Conservation (phyloP, 2,329 filamentous ascomycete species). For the Talaromyces sp. region DNA sequence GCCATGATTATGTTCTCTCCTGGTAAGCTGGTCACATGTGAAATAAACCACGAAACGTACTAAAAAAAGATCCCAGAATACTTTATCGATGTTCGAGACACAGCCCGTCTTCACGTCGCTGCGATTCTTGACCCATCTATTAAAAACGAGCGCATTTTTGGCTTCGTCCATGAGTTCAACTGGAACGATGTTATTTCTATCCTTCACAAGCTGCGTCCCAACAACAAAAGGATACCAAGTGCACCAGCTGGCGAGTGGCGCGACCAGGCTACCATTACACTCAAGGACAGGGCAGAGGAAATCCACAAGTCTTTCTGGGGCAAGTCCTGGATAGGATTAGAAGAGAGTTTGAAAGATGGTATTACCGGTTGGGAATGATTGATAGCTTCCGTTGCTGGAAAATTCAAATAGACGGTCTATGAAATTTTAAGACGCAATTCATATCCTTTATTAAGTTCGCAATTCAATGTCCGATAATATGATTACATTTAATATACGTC, state of each 20-base stretch:
- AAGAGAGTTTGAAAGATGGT: not conserved
- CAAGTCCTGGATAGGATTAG: not conserved
- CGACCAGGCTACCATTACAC: not conserved
- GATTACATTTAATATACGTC: too few species aligned
- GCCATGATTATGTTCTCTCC: not conserved
- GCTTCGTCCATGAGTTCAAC: slow-evolving; percentile 42
- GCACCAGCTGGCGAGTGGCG: not conserved
- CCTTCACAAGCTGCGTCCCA: slow-evolving; percentile 30
- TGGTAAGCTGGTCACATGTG: not conserved
- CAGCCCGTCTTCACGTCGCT: slow-evolving; percentile 47
- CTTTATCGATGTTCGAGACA: slow-evolving; percentile 42
- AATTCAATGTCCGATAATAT: too few species aligned
- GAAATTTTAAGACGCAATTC: too few species aligned
- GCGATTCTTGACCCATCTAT: slow-evolving; percentile 43
- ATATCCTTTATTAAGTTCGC: too few species aligned
- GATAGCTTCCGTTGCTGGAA: too few species aligned
- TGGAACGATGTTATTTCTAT: slow-evolving; percentile 17
- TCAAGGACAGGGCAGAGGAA: not conserved
- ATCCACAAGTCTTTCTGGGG: not conserved
- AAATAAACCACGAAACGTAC: not conserved
- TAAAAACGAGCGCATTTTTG: slow-evolving; percentile 47
- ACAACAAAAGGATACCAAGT: not conserved
- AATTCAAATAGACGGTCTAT: too few species aligned
- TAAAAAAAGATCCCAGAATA: slow-evolving; percentile 26
- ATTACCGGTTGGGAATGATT: not conserved